Evolutionary conservation across 208 protist species (phyloP).

Genomic region (Paratrypanosoma confusum): DNA sequence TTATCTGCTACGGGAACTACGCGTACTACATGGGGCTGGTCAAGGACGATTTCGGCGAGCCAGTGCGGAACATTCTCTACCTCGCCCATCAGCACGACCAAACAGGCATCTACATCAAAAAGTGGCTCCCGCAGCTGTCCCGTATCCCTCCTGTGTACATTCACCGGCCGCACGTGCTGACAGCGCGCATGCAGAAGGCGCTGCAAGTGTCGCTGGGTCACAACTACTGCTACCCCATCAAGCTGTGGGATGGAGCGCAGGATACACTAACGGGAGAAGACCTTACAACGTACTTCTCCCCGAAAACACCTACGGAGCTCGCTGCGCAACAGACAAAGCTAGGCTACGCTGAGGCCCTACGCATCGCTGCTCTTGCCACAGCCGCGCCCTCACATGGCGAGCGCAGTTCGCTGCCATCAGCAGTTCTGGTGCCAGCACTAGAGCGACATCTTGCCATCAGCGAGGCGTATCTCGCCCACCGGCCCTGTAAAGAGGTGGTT

Average conservation of each 20-base stretch:
- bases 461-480: too few species aligned
- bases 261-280: conserved; percentile 21
- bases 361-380: too few species aligned
- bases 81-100: conserved; percentile 81
- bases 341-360: conserved; percentile 64
- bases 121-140: conserved; percentile 79
- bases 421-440: background rate
- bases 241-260: conserved; percentile 81
- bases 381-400: too few species aligned
- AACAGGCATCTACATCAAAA: conserved; percentile 84
- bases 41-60: conserved; percentile 75
- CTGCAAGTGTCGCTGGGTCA: conserved; percentile 62
- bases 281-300: conserved; percentile 53
- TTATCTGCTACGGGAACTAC: conserved; percentile 80
- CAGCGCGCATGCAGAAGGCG: conserved; percentile 79
- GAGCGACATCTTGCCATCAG: background rate
- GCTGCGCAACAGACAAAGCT: conserved; percentile 16
- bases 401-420: too few species aligned
- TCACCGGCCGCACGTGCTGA: conserved; percentile 80
- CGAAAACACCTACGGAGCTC: conserved; percentile 6
- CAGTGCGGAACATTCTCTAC: conserved; percentile 65
- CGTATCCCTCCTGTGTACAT: conserved; percentile 83
- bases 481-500: too few species aligned
- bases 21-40: conserved; percentile 68
- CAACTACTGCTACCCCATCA: conserved; percentile 84